phyloP scores from a whole-genome alignment of 345 rosid species.

The Brassica juncea region DNA sequence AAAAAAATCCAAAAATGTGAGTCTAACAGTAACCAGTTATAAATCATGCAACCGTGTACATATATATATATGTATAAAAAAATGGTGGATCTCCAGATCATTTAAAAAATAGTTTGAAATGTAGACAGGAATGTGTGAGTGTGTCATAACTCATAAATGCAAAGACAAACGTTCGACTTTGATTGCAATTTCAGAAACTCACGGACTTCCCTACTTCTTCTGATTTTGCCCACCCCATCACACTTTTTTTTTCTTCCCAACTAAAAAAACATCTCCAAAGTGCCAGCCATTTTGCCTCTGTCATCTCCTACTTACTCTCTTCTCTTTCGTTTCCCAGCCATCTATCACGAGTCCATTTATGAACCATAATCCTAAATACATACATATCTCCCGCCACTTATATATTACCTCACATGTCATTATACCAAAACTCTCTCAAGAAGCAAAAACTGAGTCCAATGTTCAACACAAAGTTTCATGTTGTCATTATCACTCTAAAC shows the following conservation, averaged over 20 bases:
- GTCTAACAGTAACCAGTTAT: too few species aligned
- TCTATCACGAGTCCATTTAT: slow-evolving; percentile 79
- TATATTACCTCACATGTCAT: neutral
- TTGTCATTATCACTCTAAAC: slow-evolving; percentile 29
- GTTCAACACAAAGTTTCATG: slow-evolving; percentile 18
- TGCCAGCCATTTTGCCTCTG: slow-evolving; percentile 43
- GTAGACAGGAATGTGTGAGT: neutral
- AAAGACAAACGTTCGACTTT: slow-evolving; percentile 23
- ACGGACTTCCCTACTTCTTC: slow-evolving; percentile 55
- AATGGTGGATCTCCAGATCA: neutral
- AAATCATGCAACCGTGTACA: slow-evolving; percentile 20
- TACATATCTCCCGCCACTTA: slow-evolving; percentile 8
- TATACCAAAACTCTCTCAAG: slow-evolving; percentile 19
- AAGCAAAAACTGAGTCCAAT: slow-evolving; percentile 15
- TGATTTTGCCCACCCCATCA: slow-evolving; percentile 29
- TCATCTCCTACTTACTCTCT: slow-evolving; percentile 32
- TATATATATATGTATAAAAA: neutral
- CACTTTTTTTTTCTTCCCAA: neutral
- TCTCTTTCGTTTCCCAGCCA: slow-evolving; percentile 37
- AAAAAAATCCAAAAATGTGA: too few species aligned
- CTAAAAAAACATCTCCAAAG: slow-evolving; percentile 1
- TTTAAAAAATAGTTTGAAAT: slow-evolving; percentile 13
- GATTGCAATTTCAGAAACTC: slow-evolving; percentile 51
- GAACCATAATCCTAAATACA: slow-evolving; percentile 18
- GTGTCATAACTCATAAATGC: slow-evolving; percentile 36